A percentile compares a stretch with the other conserved stretches of the same genome.
These are phyloP conservation scores for Beauveria caledonica DNA, from an alignment of 2,329 filamentous ascomycete species.

Conservation along the genomic window DNA sequence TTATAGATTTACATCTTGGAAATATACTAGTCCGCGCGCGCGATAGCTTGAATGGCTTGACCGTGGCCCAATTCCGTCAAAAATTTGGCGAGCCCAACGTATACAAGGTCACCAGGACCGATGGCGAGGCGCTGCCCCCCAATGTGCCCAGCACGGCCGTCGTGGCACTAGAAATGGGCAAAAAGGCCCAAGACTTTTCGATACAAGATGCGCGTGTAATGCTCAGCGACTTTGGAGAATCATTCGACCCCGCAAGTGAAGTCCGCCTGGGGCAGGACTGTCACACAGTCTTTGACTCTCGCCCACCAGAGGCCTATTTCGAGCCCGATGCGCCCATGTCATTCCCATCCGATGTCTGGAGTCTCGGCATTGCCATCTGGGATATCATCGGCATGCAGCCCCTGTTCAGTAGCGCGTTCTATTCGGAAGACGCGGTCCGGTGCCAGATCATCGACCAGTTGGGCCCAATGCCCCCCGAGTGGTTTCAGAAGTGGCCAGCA, in stretches of 20 bases:
- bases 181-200: neutral
- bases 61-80: neutral
- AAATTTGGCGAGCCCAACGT: neutral
- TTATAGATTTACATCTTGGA: neutral
- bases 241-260: neutral
- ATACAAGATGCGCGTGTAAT: neutral
- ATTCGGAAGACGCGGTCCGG: neutral
- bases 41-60: neutral
- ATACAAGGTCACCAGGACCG: neutral
- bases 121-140: neutral
- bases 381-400: slow-evolving; percentile 4
- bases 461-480: slow-evolving; percentile 10
- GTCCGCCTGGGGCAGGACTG: neutral
- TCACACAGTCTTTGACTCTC: neutral
- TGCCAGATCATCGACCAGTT: slow-evolving; percentile 7
- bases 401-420: neutral
- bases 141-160: neutral
- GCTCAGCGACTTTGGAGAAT: neutral
- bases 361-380: slow-evolving; percentile 1
- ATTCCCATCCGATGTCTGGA: slow-evolving; percentile 4
- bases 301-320: neutral
- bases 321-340: neutral
- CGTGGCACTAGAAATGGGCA: neutral
- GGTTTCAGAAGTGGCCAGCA: slow-evolving; percentile 9
- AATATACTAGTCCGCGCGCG: neutral